Base-by-base conservation (phyloP, 495 filamentous ascomycete species). In the Tricharina praecox region DNA sequence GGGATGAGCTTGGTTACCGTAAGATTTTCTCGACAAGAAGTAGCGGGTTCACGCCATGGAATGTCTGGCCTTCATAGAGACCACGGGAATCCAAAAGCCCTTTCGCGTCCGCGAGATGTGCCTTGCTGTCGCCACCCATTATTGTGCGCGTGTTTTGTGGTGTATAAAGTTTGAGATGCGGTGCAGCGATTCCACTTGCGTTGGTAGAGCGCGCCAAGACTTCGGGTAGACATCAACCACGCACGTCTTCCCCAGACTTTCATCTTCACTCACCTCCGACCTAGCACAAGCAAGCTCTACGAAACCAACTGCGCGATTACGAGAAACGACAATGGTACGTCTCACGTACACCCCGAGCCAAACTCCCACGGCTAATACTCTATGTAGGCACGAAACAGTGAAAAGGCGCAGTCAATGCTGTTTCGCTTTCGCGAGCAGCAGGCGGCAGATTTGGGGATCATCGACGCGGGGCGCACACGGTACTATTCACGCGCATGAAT, bases 331-430 rank as follows among this genome's bases (percentile, higher is more conserved):
- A 18, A 48, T 48, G 45, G 45, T 48, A 37, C 16, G 21, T 30
- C 10, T 38, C 26, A 13, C 13, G 18, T 13, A 4, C 23, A 25
- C 43, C 19, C 24, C 23, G 13, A 47, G 13, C 20, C 1, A n/a
- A 11, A 13, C 28, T 32, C 25, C 23, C 25, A 42, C 21, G n/a
- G 45, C 50, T 52, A 26, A 48, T 21, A 43, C 23, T 20, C 0
- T 32, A 8, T 34, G 11, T 34, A 55, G 56, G 56, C 56, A 18
- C 51, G 56, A 11, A 97, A 97, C 65, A 85, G 81, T 23, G 88
- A 95, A 74, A 96, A 96, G 68, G 90, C 90, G 50, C 90, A 97
- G 66, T 95, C 88, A 19, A 97, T 97, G 90, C 92, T 97, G 65
- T 97, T 93, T 70, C 90, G 90, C 71, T 97, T 97, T 73, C 85